Conservation (phyloP, 148 eudicot genomes). For the Chenopodium quinoa region DNA sequence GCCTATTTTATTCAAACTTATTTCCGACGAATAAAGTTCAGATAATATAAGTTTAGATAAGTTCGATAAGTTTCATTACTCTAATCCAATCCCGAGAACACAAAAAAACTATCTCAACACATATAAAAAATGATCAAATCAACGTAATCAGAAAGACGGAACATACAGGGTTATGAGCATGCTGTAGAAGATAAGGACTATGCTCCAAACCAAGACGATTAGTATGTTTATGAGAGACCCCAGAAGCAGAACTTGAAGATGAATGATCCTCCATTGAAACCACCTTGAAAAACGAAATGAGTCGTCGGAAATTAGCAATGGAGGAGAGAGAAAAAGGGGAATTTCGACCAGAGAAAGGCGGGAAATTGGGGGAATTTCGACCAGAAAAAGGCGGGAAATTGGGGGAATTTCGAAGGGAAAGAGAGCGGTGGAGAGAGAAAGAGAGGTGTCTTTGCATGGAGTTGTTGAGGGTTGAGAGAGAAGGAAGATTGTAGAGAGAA, state of each 20-base stretch:
- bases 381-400: background rate
- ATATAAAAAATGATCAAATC: background rate
- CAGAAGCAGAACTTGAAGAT: slow-evolving; percentile 28
- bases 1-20: too few relatives aligned
- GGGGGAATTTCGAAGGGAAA: background rate
- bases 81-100: too few relatives aligned
- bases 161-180: slow-evolving; percentile 91
- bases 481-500: background rate
- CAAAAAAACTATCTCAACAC: background rate
- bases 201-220: slow-evolving; percentile 90
- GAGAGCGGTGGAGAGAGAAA: slow-evolving; percentile 31
- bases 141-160: background rate
- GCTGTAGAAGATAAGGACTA: slow-evolving; percentile 98
- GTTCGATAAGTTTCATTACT: too few relatives aligned
- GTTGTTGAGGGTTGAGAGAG: background rate
- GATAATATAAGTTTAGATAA: too few relatives aligned
- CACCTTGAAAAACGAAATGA: slow-evolving; percentile 34
- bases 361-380: background rate
- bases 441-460: slow-evolving; percentile 29
- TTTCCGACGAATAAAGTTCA: too few relatives aligned
- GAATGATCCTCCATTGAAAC: slow-evolving; percentile 58
- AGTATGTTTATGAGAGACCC: slow-evolving; percentile 33
- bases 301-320: slow-evolving; percentile 21
- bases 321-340: slow-evolving; percentile 21
- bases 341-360: background rate